A percentile compares a stretch with the other conserved stretches of the same genome.
Evolutionary conservation across 768 basidiomycete genomes (phyloP).

Genomic region (Leucosporidium scottii): DNA sequence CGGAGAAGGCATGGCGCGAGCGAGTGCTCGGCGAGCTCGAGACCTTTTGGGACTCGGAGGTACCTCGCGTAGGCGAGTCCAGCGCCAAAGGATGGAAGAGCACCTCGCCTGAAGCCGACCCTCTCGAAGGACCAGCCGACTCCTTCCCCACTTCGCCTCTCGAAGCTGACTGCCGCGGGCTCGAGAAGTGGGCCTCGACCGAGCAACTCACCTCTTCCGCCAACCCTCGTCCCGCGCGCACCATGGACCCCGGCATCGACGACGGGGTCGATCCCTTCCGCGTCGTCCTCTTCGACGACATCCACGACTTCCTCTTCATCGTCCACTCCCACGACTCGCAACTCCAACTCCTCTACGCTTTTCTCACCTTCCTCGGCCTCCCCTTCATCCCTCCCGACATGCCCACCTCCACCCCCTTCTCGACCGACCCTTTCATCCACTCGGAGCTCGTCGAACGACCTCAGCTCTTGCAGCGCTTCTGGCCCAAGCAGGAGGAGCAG

Average conservation of each 20-base stretch:
- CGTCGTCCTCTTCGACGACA: conserved; percentile 43
- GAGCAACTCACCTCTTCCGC: conserved; percentile 34
- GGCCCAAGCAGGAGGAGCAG: conserved; percentile 12
- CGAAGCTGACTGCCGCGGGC: conserved; percentile 28
- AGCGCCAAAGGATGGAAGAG: conserved; percentile 41
- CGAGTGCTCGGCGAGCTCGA: conserved; percentile 39
- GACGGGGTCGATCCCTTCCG: conserved; percentile 44
- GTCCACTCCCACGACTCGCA: conserved; percentile 38
- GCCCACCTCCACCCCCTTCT: conserved; percentile 40
- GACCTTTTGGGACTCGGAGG: conserved; percentile 44
- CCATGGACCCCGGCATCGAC: conserved; percentile 36
- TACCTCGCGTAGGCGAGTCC: conserved; percentile 42
- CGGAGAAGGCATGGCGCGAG: conserved; percentile 19
- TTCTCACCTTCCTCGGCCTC: conserved; percentile 43
- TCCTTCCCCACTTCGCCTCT: neutral
- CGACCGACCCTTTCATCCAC: conserved; percentile 41
- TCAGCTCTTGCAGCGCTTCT: conserved; percentile 25
- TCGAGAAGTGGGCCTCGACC: conserved; percentile 39
- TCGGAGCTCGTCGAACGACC: conserved; percentile 28
- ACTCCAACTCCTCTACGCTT: conserved; percentile 42
- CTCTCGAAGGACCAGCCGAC: neutral
- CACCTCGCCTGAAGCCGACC: conserved; percentile 8
- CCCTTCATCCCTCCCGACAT: conserved; percentile 42
- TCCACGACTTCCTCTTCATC: conserved; percentile 42
- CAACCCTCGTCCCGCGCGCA: conserved; percentile 32